Conservation (phyloP, 805 yeast genomes). For the Suhomyces xylopsoci region DNA sequence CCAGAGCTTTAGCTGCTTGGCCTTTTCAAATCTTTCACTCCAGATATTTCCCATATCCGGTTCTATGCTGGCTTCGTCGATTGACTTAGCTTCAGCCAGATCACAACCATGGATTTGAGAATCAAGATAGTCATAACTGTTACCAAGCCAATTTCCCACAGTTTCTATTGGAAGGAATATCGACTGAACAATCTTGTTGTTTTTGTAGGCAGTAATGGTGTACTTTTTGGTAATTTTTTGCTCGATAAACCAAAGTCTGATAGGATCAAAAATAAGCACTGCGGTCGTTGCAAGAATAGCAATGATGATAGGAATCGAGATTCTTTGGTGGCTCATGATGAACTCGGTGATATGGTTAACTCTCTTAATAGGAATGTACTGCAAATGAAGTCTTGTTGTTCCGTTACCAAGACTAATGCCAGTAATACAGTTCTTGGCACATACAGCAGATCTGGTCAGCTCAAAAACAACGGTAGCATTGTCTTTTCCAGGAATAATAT, state of each 20-base stretch:
- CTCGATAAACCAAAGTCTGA: conserved; percentile 74
- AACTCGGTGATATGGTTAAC: conserved; percentile 55
- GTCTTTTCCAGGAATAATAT: conserved; percentile 59
- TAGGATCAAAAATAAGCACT: conserved; percentile 87
- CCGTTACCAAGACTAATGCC: conserved; percentile 61
- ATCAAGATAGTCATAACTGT: conserved; percentile 36
- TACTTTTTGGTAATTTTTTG: conserved; percentile 65
- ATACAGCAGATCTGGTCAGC: conserved; percentile 62
- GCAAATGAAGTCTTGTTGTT: conserved; percentile 64
- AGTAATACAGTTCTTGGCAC: conserved; percentile 88
- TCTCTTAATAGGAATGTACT: conserved; percentile 57
- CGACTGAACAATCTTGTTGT: conserved; percentile 26
- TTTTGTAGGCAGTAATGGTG: conserved; percentile 47
- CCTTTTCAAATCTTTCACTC: conserved; percentile 68
- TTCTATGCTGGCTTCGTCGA: conserved; percentile 19
- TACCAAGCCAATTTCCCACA: conserved; percentile 24
- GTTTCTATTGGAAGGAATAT: conserved; percentile 26
- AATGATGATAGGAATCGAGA: conserved; percentile 74
- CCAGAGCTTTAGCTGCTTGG: conserved; percentile 72
- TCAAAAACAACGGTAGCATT: conserved; percentile 49
- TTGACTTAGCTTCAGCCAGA: conserved; percentile 25
- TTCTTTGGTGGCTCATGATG: conserved; percentile 72
- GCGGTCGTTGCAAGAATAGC: conserved; percentile 81
- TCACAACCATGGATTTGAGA: conserved; percentile 19
- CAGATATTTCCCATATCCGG: conserved; percentile 42